phyloP scores from a whole-genome alignment of 2,329 filamentous ascomycete species.

The Colletotrichum magnum region DNA sequence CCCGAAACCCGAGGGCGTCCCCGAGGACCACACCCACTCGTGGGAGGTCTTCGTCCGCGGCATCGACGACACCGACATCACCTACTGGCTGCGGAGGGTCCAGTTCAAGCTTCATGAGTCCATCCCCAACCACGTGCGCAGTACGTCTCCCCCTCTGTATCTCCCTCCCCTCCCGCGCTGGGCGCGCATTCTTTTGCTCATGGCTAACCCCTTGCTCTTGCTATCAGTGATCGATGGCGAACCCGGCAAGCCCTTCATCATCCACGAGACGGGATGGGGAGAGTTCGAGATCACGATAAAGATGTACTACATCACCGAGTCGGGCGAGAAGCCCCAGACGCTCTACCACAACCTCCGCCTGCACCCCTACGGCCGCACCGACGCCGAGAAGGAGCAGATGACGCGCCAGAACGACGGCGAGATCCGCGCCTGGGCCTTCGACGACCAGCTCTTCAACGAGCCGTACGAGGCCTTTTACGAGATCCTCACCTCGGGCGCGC shows the following conservation, averaged over 20 bases:
- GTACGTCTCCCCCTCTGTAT: slow-evolving; percentile 55
- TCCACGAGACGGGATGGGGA: slow-evolving; percentile 96
- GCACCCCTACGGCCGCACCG: slow-evolving; percentile 89
- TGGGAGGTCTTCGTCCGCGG: slow-evolving; percentile 97
- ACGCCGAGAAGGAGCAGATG: slow-evolving; percentile 77
- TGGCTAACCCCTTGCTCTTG: slow-evolving; percentile 38
- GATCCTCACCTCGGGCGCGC: slow-evolving; percentile 81
- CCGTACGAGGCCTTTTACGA: slow-evolving; percentile 95
- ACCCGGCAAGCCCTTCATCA: slow-evolving; percentile 78
- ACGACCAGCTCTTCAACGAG: slow-evolving; percentile 98
- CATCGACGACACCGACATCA: slow-evolving; percentile 89
- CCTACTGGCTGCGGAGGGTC: slow-evolving; percentile 95
- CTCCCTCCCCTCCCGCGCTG: not conserved
- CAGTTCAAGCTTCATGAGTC: slow-evolving; percentile 99
- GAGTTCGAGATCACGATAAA: slow-evolving; percentile 98
- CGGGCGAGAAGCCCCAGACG: slow-evolving; percentile 94
- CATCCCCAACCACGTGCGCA: slow-evolving; percentile 91
- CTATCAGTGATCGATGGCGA: slow-evolving; percentile 78
- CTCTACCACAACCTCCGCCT: slow-evolving; percentile 92
- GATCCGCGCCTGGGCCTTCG: slow-evolving; percentile 86
- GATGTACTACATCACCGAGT: slow-evolving; percentile 90
- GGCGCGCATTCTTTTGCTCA: not conserved
- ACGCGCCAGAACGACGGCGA: slow-evolving; percentile 67
- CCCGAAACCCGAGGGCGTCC: slow-evolving; percentile 81
- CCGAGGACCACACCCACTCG: slow-evolving; percentile 94